These are phyloP conservation scores for Capronia epimyces DNA, from an alignment of 2,329 filamentous ascomycete species.

Conservation along the genomic window DNA sequence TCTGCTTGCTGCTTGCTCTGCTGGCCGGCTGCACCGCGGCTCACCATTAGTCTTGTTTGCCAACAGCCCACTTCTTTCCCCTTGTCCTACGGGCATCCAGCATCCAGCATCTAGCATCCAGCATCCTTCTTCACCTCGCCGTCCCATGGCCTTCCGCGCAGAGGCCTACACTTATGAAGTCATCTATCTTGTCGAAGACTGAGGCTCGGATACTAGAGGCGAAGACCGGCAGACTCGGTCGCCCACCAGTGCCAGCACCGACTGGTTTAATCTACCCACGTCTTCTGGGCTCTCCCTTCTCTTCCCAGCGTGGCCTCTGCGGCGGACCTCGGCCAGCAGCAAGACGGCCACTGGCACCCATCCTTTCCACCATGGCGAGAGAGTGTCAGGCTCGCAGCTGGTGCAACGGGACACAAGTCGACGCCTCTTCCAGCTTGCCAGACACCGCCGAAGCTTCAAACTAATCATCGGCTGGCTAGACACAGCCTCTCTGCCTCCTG, in stretches of 20 bases:
- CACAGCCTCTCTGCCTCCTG: slow-evolving; percentile 1
- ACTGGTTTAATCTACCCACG: neutral
- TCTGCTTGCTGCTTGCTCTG: neutral
- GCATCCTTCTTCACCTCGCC: neutral
- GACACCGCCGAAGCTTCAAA: neutral
- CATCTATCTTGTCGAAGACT: neutral
- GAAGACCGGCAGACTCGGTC: neutral
- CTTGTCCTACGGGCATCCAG: neutral
- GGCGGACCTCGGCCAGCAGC: neutral
- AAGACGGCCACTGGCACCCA: neutral
- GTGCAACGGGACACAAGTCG: slow-evolving; percentile 10
- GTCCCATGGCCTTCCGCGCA: too few relatives aligned
- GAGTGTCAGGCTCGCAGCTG: slow-evolving; percentile 1
- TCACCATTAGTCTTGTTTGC: neutral
- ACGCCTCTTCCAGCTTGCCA: slow-evolving; percentile 8
- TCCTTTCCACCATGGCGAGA: neutral
- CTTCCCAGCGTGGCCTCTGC: neutral
- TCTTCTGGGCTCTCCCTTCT: neutral
- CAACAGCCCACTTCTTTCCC: neutral
- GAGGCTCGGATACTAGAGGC: neutral
- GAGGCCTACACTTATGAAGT: neutral
- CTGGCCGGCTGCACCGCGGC: neutral
- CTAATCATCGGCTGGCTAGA: slow-evolving; percentile 3
- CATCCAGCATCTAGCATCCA: too few relatives aligned
- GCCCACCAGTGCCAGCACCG: neutral